phyloP scores from a whole-genome alignment of 2,329 filamentous ascomycete genomes.

The Cladosporium sphaerospermum region DNA sequence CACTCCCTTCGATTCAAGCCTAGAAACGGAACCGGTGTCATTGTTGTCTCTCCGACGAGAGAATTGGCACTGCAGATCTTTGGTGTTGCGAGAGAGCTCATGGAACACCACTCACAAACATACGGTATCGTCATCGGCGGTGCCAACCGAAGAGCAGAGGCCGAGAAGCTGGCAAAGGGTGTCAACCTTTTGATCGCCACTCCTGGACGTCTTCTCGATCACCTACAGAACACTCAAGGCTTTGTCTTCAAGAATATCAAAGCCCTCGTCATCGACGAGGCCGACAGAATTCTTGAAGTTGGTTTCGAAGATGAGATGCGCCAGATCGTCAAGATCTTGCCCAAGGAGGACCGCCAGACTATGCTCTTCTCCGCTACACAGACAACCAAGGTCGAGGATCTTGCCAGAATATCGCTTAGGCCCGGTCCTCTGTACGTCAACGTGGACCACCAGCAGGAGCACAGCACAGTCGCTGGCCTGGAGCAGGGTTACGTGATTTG shows the following conservation, averaged over 20 bases:
- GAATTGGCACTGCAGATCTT: constrained; percentile 96
- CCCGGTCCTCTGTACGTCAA: constrained; percentile 94
- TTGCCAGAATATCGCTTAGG: constrained; percentile 86
- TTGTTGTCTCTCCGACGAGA: constrained; percentile 86
- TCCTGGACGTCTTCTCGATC: constrained; percentile 85
- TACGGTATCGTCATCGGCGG: constrained; percentile 96
- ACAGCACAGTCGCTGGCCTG: constrained; percentile 84
- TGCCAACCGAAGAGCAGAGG: constrained; percentile 83
- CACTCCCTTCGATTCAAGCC: constrained; percentile 88
- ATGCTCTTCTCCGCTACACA: constrained; percentile 99
- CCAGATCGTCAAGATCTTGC: constrained; percentile 89
- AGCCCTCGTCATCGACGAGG: constrained; percentile 90
- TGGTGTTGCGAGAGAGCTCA: constrained; percentile 85
- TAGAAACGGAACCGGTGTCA: constrained; percentile 82
- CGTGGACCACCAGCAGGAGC: constrained; percentile 82
- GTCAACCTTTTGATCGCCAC: constrained; percentile 94
- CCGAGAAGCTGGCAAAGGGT: constrained; percentile 88
- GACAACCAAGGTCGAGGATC: constrained; percentile 96
- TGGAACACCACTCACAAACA: constrained; percentile 89
- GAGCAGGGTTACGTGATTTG: constrained; percentile 96
- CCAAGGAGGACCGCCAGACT: constrained; percentile 80
- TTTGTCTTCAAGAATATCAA: constrained; percentile 92
- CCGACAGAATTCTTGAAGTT: constrained; percentile 91
- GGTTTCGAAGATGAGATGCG: constrained; percentile 99
- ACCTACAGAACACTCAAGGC: constrained; percentile 83